A percentile compares a stretch with the other conserved stretches of the same genome.
Evolutionary conservation across 2,329 filamentous ascomycete species (phyloP).

Genomic region (Fusarium scirpi): DNA sequence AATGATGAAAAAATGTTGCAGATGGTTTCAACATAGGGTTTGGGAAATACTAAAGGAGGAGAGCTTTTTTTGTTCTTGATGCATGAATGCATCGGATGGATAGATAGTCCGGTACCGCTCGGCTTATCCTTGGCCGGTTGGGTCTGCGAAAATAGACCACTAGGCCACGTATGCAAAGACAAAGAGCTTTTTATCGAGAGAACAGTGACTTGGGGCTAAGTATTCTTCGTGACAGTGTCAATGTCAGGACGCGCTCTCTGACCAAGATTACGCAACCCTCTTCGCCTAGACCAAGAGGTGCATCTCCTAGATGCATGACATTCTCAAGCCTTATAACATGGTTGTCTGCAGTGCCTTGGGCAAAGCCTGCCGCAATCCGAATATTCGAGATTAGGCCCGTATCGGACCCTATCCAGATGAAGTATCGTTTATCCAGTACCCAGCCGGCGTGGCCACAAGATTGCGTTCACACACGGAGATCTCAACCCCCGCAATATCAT

Average conservation of each 20-base stretch:
- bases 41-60: too few species aligned
- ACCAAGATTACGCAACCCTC: neutral
- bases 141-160: too few species aligned
- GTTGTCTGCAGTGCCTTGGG: neutral
- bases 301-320: neutral
- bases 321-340: neutral
- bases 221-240: too few species aligned
- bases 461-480: neutral
- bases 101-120: too few species aligned
- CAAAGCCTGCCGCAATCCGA: neutral
- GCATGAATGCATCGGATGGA: too few species aligned
- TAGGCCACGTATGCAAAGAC: too few species aligned
- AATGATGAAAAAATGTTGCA: rapidly evolving
- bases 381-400: neutral
- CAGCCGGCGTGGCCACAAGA: neutral
- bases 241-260: too few species aligned
- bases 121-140: too few species aligned
- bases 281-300: neutral
- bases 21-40: too few species aligned
- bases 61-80: too few species aligned
- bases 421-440: neutral
- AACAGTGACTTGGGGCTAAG: too few species aligned
- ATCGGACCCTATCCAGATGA: neutral
- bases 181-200: too few species aligned
- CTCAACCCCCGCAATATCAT: slow-evolving; percentile 1